A percentile compares a stretch with the other conserved stretches of the same genome.
Evolutionary conservation across 345 rosid species (phyloP).

Genomic region (Schrenkiella parvula): DNA sequence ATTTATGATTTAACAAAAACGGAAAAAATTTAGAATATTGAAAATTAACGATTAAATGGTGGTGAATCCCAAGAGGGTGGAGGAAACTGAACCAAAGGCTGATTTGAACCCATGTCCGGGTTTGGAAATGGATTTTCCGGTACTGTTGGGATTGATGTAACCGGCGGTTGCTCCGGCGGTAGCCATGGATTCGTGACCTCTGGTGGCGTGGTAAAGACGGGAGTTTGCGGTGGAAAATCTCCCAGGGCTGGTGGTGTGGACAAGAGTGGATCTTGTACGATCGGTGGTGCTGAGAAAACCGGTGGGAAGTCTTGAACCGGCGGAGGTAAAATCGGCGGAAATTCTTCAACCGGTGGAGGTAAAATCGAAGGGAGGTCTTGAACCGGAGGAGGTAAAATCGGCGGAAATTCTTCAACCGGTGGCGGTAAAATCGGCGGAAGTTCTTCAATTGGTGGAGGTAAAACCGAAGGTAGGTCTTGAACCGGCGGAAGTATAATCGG

Average conservation of each 20-base stretch:
- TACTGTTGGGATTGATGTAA: constrained; percentile 16
- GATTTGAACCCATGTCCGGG: constrained; percentile 28
- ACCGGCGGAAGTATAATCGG: neutral
- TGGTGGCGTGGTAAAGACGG: constrained; percentile 9
- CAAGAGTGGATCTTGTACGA: constrained; percentile 20
- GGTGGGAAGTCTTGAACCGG: neutral
- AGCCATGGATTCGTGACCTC: constrained; percentile 30
- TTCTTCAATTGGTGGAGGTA: constrained; percentile 1
- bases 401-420: neutral
- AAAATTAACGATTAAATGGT: constrained; percentile 25
- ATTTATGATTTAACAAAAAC: neutral
- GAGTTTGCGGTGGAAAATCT: constrained; percentile 32
- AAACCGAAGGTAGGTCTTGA: neutral
- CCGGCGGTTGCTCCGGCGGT: constrained; percentile 30
- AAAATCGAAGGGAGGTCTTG: neutral
- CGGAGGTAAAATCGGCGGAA: neutral
- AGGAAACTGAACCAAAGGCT: constrained; percentile 27
- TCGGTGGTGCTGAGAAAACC: constrained; percentile 23
- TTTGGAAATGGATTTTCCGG: constrained; percentile 27
- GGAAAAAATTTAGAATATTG: neutral
- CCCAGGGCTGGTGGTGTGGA: constrained; percentile 24
- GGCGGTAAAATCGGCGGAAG: neutral
- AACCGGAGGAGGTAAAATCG: neutral
- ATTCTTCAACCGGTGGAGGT: constrained; percentile 5
- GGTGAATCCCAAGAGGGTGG: constrained; percentile 33